Percentiles rank a stretch among this genome's conserved stretches.
phyloP scores from a whole-genome alignment of 1,139 yeast species.

The Taphrina confusa region DNA sequence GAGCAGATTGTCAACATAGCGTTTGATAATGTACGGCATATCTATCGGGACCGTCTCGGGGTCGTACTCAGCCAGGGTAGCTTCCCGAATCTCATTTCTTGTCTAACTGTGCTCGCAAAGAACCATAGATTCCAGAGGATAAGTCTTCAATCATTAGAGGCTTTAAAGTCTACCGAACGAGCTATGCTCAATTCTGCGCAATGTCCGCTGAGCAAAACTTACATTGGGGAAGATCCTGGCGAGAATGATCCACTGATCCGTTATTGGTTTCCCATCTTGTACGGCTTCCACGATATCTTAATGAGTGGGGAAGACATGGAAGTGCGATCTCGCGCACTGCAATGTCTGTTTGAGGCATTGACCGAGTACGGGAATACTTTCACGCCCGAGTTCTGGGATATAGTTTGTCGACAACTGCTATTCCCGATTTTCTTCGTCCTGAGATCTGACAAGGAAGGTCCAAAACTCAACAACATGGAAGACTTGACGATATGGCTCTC shows the following conservation, averaged over 20 bases:
- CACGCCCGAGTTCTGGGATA: slow-evolving; percentile 75
- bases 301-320: slow-evolving; percentile 94
- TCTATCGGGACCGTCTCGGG: slow-evolving; percentile 63
- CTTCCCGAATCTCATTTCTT: slow-evolving; percentile 69
- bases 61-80: slow-evolving; percentile 72
- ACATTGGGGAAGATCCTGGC: slow-evolving; percentile 40
- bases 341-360: slow-evolving; percentile 75
- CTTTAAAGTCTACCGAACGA: slow-evolving; percentile 65
- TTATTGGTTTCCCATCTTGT: slow-evolving; percentile 79
- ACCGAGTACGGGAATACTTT: slow-evolving; percentile 78
- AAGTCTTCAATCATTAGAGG: slow-evolving; percentile 76
- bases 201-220: slow-evolving; percentile 38
- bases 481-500: slow-evolving; percentile 93
- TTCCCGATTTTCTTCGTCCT: slow-evolving; percentile 89
- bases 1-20: slow-evolving; percentile 37
- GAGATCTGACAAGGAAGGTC: slow-evolving; percentile 72
- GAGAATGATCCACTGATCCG: slow-evolving; percentile 52
- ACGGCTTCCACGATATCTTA: slow-evolving; percentile 81
- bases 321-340: slow-evolving; percentile 85
- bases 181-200: slow-evolving; percentile 49
- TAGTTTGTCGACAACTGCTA: slow-evolving; percentile 70
- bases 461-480: slow-evolving; percentile 67
- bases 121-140: slow-evolving; percentile 79
- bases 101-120: slow-evolving; percentile 79
- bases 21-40: slow-evolving; percentile 49